phyloP scores from a whole-genome alignment of 2,329 filamentous ascomycete genomes.

The Byssoonygena ceratinophila region DNA sequence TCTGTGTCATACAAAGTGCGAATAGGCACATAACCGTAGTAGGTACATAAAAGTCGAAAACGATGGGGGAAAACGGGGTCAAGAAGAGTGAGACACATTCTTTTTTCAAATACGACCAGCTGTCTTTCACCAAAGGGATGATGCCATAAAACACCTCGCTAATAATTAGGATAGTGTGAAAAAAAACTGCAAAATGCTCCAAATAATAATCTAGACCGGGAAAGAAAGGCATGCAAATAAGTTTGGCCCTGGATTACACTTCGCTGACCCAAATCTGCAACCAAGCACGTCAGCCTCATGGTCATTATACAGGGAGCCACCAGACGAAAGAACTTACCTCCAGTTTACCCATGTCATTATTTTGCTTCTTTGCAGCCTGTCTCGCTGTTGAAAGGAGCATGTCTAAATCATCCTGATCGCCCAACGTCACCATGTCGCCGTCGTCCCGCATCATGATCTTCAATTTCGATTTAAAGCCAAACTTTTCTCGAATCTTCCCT shows the following conservation, averaged over 20 bases:
- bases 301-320: neutral
- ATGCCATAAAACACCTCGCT: conserved; percentile 12
- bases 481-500: conserved; percentile 74
- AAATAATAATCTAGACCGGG: neutral
- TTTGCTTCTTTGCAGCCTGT: conserved; percentile 58
- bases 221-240: too few species aligned
- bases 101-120: neutral
- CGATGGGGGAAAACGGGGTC: neutral
- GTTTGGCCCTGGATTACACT: too few species aligned
- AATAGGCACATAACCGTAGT: neutral
- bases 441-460: conserved; percentile 86
- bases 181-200: neutral
- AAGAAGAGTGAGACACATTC: neutral
- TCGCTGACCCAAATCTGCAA: conserved; percentile 12
- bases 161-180: neutral
- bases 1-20: conserved; percentile 3
- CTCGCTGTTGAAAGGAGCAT: conserved; percentile 66
- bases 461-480: conserved; percentile 52
- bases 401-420: conserved; percentile 90
- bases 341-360: conserved; percentile 79
- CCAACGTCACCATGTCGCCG: conserved; percentile 93
- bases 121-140: neutral
- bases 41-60: conserved; percentile 9
- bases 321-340: conserved; percentile 55
- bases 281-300: neutral